phyloP scores from a whole-genome alignment of 2,329 filamentous ascomycete species.

The Pestalotiopsis sp. region DNA sequence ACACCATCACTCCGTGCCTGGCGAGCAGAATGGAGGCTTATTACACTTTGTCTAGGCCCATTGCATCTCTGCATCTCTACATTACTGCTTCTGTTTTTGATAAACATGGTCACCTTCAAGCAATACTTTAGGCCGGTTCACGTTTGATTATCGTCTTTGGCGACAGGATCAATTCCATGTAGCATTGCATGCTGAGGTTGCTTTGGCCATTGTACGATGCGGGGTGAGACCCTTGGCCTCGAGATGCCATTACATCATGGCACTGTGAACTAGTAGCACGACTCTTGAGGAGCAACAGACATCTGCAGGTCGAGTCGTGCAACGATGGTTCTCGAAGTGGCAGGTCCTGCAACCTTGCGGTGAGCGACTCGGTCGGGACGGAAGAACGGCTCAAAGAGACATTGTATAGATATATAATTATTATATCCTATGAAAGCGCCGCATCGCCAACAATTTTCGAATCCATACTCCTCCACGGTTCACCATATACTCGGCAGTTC shows the following conservation, averaged over 20 bases:
- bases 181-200: not conserved
- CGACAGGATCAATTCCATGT: not conserved
- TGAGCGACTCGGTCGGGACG: not conserved
- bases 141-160: not conserved
- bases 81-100: too few species aligned
- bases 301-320: not conserved
- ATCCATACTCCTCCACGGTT: not conserved
- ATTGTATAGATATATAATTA: not conserved
- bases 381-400: not conserved
- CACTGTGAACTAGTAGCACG: not conserved
- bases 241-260: not conserved
- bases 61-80: too few species aligned
- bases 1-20: too few species aligned
- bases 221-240: not conserved
- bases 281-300: not conserved
- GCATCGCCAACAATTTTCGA: not conserved
- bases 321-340: not conserved
- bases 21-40: too few species aligned
- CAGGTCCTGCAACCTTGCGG: not conserved
- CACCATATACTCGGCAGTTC: not conserved
- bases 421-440: not conserved
- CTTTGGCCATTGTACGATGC: not conserved
- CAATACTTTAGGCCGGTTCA: too few species aligned
- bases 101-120: too few species aligned
- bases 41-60: too few species aligned